These are phyloP conservation scores for Pseudonitzschia delicatissima DNA, from an alignment of 108 stramenopile species.

Conservation along the genomic window DNA sequence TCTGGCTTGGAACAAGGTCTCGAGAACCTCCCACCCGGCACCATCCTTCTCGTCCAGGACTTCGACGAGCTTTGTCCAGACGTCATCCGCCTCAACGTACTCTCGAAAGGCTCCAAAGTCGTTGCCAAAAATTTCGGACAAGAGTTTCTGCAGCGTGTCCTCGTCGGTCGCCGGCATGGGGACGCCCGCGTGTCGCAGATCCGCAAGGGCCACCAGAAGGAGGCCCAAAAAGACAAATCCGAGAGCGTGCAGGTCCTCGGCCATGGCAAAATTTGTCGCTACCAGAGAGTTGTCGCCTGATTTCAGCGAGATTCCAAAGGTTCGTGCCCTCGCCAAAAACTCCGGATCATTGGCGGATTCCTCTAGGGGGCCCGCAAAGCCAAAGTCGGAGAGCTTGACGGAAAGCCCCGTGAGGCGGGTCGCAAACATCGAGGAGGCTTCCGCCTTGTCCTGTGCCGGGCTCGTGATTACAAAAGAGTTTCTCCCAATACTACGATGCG, in stretches of 20 bases:
- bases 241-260: constrained; percentile 82
- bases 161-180: constrained; percentile 78
- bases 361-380: constrained; percentile 52
- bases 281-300: constrained; percentile 31
- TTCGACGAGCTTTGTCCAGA: constrained; percentile 63
- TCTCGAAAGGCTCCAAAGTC: constrained; percentile 78
- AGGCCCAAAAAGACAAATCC: constrained; percentile 79
- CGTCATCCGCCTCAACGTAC: constrained; percentile 75
- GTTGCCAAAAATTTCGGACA: constrained; percentile 77
- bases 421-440: constrained; percentile 56
- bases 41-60: constrained; percentile 68
- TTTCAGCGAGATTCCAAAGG: constrained; percentile 54
- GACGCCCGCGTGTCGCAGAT: constrained; percentile 38
- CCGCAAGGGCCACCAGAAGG: constrained; percentile 67
- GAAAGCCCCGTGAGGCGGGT: constrained; percentile 32
- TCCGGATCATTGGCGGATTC: constrained; percentile 62
- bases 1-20: constrained; percentile 60
- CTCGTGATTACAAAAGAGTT: constrained; percentile 55
- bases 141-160: constrained; percentile 74
- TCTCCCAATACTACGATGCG: constrained; percentile 77
- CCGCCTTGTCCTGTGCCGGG: constrained; percentile 62
- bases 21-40: constrained; percentile 76
- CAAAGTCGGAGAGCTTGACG: constrained; percentile 75
- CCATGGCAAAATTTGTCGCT: constrained; percentile 61
- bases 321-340: constrained; percentile 52